These are phyloP conservation scores for Cocos nucifera DNA, from an alignment of 176 grass and related monocot species.

Conservation along the genomic window DNA sequence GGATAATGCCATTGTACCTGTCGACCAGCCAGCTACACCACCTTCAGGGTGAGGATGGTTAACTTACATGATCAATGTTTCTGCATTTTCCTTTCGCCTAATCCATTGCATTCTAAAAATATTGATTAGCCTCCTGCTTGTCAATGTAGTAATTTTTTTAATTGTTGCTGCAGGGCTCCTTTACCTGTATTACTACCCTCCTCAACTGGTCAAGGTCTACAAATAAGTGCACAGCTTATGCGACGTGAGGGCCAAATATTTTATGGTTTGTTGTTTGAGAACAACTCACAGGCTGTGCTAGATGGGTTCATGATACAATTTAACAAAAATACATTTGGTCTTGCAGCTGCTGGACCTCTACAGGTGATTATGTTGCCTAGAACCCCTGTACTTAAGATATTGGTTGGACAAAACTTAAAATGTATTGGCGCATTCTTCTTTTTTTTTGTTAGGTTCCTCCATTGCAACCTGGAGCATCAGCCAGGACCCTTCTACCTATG, in stretches of 20 bases:
- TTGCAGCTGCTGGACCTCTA: constrained; percentile 77
- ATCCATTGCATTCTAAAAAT: not conserved
- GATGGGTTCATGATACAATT: constrained; percentile 99
- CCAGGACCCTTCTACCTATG: constrained; percentile 82
- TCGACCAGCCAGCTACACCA: constrained; percentile 39
- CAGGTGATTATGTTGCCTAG: constrained; percentile 38
- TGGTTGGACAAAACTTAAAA: too few species aligned
- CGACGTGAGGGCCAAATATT: constrained; percentile 81
- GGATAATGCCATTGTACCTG: constrained; percentile 71
- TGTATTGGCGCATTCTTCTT: too few species aligned
- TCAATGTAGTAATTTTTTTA: constrained; percentile 1
- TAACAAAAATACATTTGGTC: constrained; percentile 97
- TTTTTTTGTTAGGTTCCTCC: constrained; percentile 45
- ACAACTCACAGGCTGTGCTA: constrained; percentile 48
- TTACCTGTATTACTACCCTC: constrained; percentile 80
- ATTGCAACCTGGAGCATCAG: constrained; percentile 71
- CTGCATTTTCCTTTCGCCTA: too few species aligned
- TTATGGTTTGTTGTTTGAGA: constrained; percentile 82
- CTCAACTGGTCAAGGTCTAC: constrained; percentile 84
- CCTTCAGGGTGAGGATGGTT: constrained; percentile 45
- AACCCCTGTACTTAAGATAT: not conserved
- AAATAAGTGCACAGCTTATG: constrained; percentile 83
- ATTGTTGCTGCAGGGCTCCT: constrained; percentile 36
- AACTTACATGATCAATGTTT: not conserved
- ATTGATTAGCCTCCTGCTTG: too few species aligned